A percentile compares a stretch with the other conserved stretches of the same genome.
Conservation (phyloP, 257 asterid species). For the Cinchona pubescens region DNA sequence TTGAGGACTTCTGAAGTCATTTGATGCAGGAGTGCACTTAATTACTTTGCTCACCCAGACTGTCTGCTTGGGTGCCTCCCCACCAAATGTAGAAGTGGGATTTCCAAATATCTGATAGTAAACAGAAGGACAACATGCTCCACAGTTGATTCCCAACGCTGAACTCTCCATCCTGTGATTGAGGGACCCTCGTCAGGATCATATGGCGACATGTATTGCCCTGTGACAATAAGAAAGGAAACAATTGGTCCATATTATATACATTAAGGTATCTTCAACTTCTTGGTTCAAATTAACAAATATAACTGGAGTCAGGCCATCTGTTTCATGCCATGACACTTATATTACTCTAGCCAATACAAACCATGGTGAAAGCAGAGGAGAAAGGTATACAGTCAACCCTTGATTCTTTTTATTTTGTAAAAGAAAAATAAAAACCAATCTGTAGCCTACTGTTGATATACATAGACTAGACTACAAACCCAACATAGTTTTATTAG, state of each 20-base stretch:
- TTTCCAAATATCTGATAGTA: conserved; percentile 96
- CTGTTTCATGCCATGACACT: not conserved
- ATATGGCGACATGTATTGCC: conserved; percentile 99
- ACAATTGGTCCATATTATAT: not conserved
- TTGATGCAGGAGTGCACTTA: conserved; percentile 83
- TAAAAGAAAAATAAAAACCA: too few relatives aligned
- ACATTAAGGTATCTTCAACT: not conserved
- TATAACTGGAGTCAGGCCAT: not conserved
- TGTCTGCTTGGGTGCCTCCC: conserved; percentile 92
- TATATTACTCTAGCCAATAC: not conserved
- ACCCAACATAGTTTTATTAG: too few relatives aligned
- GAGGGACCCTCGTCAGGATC: conserved; percentile 99
- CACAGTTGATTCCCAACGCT: conserved; percentile 97
- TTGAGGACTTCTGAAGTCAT: conserved; percentile 57
- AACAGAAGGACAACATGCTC: conserved; percentile 95
- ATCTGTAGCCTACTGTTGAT: too few relatives aligned
- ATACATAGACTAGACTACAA: too few relatives aligned
- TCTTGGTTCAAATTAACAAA: not conserved
- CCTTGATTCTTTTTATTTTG: not conserved
- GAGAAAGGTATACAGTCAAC: not conserved
- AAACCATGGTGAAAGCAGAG: not conserved
- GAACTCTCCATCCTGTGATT: conserved; percentile 98
- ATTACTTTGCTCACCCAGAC: conserved; percentile 96
- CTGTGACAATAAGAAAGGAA: conserved; percentile 45
- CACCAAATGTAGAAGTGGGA: conserved; percentile 77